Evolutionary conservation across 306 rosid genomes (phyloP), one percentile per base, ranked within the genome.

Genomic region (Castanea mollissima): DNA sequence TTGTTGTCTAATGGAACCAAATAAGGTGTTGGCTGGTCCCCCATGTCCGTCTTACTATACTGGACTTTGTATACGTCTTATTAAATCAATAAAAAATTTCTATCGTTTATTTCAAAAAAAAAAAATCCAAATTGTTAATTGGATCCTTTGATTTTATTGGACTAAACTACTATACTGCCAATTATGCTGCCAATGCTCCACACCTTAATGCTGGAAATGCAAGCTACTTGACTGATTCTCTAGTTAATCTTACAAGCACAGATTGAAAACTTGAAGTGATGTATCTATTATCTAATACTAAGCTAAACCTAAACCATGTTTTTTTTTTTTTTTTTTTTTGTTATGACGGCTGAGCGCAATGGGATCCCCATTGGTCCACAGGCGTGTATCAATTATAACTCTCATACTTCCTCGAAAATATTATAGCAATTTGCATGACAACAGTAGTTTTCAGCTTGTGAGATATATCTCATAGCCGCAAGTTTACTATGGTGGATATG

Each of bases 361-460:
- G 87, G 89, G n/a, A 58, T 86, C 20, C 83, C 81, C 7, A 83
- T 83, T 71, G 89, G 89, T 55, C 81, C 85, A 6, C 38, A 18
- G 75, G 85, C 69, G 2, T 6, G 75, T 55, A 19, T 0, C 6
- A 14, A 13, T 20, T 2, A 44, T 23, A 34, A 7, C 1, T 44
- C 51, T 9, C 51, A 44, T 44, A 44, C 51, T 35, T 34, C 41
- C 41, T 44, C 10, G 14, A 9, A 44, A 0, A 44, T 0, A 11
- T 44, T 44, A 44, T 44, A 44, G 41, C 41, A 35, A 44, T 44
- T 44, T 44, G 0, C 51, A 44, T 11, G 13, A 44, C 14, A 11
- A 3, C 51, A 0, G 1, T 44, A 44, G 51, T 44, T 44, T 44
- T 44, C 51, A 44, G 3, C 13, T 9, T 44, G 51, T 9, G 51